Conservation (phyloP, 2,329 filamentous ascomycete genomes). For the Aspergillus fumigatus region DNA sequence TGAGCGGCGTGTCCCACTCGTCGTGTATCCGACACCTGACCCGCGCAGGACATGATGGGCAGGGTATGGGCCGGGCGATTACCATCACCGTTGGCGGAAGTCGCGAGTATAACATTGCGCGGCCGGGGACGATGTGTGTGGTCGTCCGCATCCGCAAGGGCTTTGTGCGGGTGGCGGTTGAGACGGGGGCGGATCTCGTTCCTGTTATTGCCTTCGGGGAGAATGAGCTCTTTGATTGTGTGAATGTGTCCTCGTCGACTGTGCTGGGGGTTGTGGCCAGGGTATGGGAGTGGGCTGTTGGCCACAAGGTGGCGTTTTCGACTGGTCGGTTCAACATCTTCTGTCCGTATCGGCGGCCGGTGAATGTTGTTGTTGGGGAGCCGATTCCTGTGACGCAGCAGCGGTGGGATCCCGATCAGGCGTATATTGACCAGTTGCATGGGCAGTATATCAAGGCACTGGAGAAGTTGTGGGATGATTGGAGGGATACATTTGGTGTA, state of each 20-base stretch:
- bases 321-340: slow-evolving; percentile 74
- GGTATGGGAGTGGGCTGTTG: slow-evolving; percentile 58
- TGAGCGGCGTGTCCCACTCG: slow-evolving; percentile 75
- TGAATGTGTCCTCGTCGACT: slow-evolving; percentile 64
- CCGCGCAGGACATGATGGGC: slow-evolving; percentile 63
- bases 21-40: slow-evolving; percentile 76
- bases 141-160: slow-evolving; percentile 74
- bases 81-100: slow-evolving; percentile 88
- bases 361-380: slow-evolving; percentile 76
- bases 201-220: slow-evolving; percentile 82
- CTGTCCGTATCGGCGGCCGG: slow-evolving; percentile 72
- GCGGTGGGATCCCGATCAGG: slow-evolving; percentile 55
- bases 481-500: slow-evolving; percentile 26
- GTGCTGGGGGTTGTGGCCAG: slow-evolving; percentile 58
- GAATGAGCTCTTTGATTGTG: slow-evolving; percentile 81
- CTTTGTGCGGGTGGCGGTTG: slow-evolving; percentile 82
- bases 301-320: slow-evolving; percentile 77
- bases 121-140: slow-evolving; percentile 66
- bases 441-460: slow-evolving; percentile 60
- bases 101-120: slow-evolving; percentile 74
- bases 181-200: slow-evolving; percentile 77
- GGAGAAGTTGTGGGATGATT: slow-evolving; percentile 24
- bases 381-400: slow-evolving; percentile 62
- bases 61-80: slow-evolving; percentile 79
- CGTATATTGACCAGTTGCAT: slow-evolving; percentile 71